Base-by-base conservation (phyloP, 2,329 filamentous ascomycete genomes). In the Pseudofabraea citricarpa region DNA sequence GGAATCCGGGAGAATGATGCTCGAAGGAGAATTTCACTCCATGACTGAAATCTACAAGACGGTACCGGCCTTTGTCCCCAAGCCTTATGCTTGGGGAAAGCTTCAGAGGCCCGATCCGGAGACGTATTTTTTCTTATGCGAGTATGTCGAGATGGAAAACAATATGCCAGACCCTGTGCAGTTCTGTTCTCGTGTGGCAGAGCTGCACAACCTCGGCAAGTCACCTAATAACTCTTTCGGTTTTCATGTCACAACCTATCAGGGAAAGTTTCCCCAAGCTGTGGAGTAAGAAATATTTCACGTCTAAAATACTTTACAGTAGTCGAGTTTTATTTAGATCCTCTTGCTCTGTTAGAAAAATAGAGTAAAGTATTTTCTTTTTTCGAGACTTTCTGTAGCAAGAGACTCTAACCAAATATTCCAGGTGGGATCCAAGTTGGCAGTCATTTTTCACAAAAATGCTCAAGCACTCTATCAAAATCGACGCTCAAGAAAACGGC, bases 181-280 rank as follows among this genome's bases (percentile, higher is more conserved):
- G 24, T 44, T 59, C 13, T 44, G 48, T 5, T n/a, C 42, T 6
- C 37, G 23, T 9, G 41, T 60, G 6, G 56, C 57, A 31, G 45
- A 58, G 6, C 13, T 60, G 16, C 56, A 59, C 31, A 35, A 54
- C 16, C 24, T 33, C 13, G 51, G 51, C 23, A 39, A 21, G 2
- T 58, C 57, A 15, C 53, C 53, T 2, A 58, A 47, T 1, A 51
- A 50, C 3, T 54, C 54, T 26, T 60, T 56, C 37, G 57, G 57
- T n/a, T 60, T 59, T 31, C 52, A 57, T 20, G 36, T 56, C 9
- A 21, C 50, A 9, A 60, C 57, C 6, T 56, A 47, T 32, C 50
- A 59, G 29, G 56, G 46, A 12, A 51, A 46, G 23, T 41, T 56
- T 2, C 32, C 45, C 5, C 55, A 60, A 32, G 44, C 40, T 13